Evolutionary conservation across 371 early-diverging fungal genomes (phyloP), one percentile per base, ranked within the genome.

Genomic region (Actinomucor elegans): DNA sequence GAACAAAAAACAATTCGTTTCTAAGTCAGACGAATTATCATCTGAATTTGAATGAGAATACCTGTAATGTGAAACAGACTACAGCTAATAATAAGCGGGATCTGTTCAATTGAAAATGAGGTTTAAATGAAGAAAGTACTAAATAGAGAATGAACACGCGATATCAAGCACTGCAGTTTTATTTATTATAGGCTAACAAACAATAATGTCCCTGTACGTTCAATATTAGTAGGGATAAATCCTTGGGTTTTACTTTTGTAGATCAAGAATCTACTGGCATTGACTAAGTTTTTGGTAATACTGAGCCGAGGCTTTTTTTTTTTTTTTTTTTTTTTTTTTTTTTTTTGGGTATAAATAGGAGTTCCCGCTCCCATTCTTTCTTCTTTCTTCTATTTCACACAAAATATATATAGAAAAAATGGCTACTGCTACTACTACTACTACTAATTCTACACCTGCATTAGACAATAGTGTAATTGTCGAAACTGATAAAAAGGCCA

Each of bases 401-500:
- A 17, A 0, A 35, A 24, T 34, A 3, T 3, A 7, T 10, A 23
- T 33, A 3, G 31, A 38, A 17, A 41, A 33, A 11, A 48, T 56
- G 27, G 31, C 37, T 23, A 43, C 43, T 17, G 53, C 33, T 15
- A 47, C 55, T 45, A 14, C 45, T 18, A 46, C 38, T 4, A 41
- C 41, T 23, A 26, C 35, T 29, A 27, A 41, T 29, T 20, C 42
- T 20, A 31, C 21, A 20, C 33, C 43, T 29, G 17, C 33, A 1
- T 5, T 21, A 20, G 21, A 14, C n/a, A 26, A 45, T n/a, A n/a
- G n/a, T 23, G 44, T n/a, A 15, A 29, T 35, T 38, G 40, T 17
- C 8, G 53, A 59, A 36, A 10, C 35, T 8, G 52, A 52, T 41
- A 61, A 61, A 48, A 61, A 61, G 46, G 21, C 31, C 5, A 61